phyloP scores from a whole-genome alignment of 805 yeast species.

The Kodamaea neixiangensis region DNA sequence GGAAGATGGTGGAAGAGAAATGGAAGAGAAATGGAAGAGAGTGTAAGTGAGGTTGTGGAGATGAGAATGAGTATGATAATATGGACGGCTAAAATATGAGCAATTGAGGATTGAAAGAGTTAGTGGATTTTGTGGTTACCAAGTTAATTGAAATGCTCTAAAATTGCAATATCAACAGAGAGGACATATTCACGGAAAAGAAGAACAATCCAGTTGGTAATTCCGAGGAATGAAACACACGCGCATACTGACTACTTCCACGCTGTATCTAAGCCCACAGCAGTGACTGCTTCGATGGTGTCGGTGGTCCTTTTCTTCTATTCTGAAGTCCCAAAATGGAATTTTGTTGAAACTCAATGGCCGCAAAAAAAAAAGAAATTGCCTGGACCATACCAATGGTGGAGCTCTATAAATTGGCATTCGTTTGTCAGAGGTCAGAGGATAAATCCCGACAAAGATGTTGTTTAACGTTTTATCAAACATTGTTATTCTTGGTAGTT shows the following conservation, averaged over 20 bases:
- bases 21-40: neutral
- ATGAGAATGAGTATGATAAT: too few relatives aligned
- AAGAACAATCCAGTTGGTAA: too few relatives aligned
- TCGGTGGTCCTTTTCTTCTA: neutral
- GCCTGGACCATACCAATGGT: neutral
- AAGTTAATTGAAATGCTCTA: too few relatives aligned
- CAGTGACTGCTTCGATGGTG: neutral
- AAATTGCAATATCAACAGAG: too few relatives aligned
- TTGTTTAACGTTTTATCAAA: neutral
- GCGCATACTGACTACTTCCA: neutral
- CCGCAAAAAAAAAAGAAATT: constrained; percentile 7
- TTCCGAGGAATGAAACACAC: neutral
- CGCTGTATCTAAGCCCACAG: neutral
- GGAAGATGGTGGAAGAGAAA: neutral
- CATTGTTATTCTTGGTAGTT: neutral
- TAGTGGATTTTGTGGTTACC: too few relatives aligned
- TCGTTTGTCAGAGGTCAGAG: neutral
- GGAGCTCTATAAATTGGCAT: neutral
- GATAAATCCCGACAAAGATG: neutral
- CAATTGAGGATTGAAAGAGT: too few relatives aligned
- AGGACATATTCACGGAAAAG: too few relatives aligned
- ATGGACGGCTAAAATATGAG: too few relatives aligned
- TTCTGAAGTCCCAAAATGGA: constrained; percentile 1
- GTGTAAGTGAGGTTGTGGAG: neutral
- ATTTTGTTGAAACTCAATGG: constrained; percentile 3